Evolutionary conservation across 345 rosid species (phyloP).

Genomic region (Chamaenerion angustifolium): DNA sequence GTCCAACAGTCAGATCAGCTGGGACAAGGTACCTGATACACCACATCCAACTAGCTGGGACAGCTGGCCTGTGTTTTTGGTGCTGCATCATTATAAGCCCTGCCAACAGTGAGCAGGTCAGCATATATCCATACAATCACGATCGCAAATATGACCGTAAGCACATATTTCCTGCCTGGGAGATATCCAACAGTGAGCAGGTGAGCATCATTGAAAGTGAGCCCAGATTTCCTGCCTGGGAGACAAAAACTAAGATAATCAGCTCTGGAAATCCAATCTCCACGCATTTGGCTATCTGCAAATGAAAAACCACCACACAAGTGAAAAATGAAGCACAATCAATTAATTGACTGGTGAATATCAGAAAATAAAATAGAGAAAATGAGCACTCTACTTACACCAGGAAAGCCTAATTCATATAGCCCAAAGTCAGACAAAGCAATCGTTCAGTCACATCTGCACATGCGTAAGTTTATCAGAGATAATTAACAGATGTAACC

Average conservation of each 20-base stretch:
- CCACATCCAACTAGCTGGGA: too few relatives aligned
- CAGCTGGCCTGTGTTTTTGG: constrained; percentile 68
- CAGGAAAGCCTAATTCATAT: constrained; percentile 92
- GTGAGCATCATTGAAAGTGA: too few relatives aligned
- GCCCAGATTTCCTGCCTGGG: constrained; percentile 43
- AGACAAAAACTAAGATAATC: constrained; percentile 56
- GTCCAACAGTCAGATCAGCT: too few relatives aligned
- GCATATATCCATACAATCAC: constrained; percentile 91
- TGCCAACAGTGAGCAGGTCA: constrained; percentile 86
- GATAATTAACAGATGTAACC: too few relatives aligned
- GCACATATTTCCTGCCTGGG: too few relatives aligned
- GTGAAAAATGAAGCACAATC: too few relatives aligned
- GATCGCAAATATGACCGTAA: constrained; percentile 70
- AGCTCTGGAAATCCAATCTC: constrained; percentile 95
- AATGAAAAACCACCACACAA: too few relatives aligned
- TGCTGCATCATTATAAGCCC: constrained; percentile 65
- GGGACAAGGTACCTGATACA: too few relatives aligned
- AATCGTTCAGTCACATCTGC: too few relatives aligned
- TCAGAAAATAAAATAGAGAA: neutral
- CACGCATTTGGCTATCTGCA: constrained; percentile 95
- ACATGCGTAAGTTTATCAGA: too few relatives aligned
- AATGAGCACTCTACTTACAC: constrained; percentile 42
- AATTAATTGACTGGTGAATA: constrained; percentile 4
- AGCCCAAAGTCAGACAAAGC: constrained; percentile 87
- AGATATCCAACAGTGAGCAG: too few relatives aligned